phyloP scores from a whole-genome alignment of 1,284 basidiomycete genomes.

The Cryptococcus sp. region DNA sequence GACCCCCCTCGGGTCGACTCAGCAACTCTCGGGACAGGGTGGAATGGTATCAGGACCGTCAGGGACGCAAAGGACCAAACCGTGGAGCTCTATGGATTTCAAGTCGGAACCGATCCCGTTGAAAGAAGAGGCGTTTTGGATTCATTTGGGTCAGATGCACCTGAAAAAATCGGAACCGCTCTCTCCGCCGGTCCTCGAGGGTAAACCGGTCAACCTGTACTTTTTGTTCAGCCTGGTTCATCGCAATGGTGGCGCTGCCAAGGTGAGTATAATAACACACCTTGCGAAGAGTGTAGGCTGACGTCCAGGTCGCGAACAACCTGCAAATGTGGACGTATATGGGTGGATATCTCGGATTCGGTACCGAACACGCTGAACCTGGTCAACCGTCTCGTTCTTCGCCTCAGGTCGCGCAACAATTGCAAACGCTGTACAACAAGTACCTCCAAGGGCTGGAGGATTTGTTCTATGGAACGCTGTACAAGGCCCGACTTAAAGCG shows the following conservation, averaged over 20 bases:
- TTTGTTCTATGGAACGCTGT: slow-evolving; percentile 15
- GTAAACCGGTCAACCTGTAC: slow-evolving; percentile 24
- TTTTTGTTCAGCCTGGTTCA: slow-evolving; percentile 29
- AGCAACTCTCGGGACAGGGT: neutral
- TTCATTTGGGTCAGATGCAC: slow-evolving; percentile 12
- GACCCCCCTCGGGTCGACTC: neutral
- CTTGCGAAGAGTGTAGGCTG: neutral
- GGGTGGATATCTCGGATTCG: slow-evolving; percentile 30
- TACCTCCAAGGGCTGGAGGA: slow-evolving; percentile 20
- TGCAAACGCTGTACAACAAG: slow-evolving; percentile 20
- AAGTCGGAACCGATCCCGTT: slow-evolving; percentile 9
- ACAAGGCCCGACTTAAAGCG: slow-evolving; percentile 1
- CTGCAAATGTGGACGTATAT: slow-evolving; percentile 21
- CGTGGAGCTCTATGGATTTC: slow-evolving; percentile 16
- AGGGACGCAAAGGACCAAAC: neutral
- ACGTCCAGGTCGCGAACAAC: neutral
- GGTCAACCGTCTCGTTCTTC: slow-evolving; percentile 23
- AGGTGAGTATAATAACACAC: slow-evolving; percentile 15
- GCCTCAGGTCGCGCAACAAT: slow-evolving; percentile 22
- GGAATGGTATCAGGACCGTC: neutral
- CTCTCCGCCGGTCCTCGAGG: slow-evolving; percentile 20
- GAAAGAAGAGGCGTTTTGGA: slow-evolving; percentile 8
- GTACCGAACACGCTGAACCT: slow-evolving; percentile 4
- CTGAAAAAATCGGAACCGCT: slow-evolving; percentile 1
- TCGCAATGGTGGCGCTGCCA: slow-evolving; percentile 30